phyloP scores from a whole-genome alignment of 352 stramenopile species.

The Globisporangium canariense region DNA sequence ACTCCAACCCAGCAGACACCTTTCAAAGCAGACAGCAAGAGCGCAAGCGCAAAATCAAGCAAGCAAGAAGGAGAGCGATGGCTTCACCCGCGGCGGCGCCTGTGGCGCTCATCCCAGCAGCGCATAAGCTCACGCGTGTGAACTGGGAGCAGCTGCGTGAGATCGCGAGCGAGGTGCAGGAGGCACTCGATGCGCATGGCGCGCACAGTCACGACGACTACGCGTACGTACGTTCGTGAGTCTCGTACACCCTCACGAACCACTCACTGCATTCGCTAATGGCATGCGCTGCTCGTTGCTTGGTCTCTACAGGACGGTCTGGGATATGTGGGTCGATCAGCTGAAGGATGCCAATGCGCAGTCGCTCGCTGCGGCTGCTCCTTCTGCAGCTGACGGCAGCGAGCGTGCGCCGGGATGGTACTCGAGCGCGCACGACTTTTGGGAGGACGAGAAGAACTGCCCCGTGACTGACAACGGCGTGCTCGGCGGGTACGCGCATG shows the following conservation, averaged over 20 bases:
- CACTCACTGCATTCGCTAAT: neutral
- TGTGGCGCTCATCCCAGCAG: constrained; percentile 21
- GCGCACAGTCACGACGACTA: constrained; percentile 60
- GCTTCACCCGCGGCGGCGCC: constrained; percentile 13
- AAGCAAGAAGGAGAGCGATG: constrained; percentile 1
- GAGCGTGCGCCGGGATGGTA: constrained; percentile 53
- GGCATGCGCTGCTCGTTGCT: neutral
- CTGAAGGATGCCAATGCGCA: constrained; percentile 34
- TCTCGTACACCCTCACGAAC: neutral
- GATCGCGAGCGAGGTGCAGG: constrained; percentile 54
- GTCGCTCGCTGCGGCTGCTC: neutral
- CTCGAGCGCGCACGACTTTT: constrained; percentile 70
- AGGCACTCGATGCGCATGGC: constrained; percentile 50
- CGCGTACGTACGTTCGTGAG: constrained; percentile 30
- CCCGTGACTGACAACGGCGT: constrained; percentile 92
- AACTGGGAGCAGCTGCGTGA: constrained; percentile 55
- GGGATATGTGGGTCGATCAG: constrained; percentile 71
- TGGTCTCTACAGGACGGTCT: constrained; percentile 42
- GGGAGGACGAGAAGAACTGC: constrained; percentile 90
- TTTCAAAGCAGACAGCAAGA: neutral
- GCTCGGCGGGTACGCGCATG: constrained; percentile 88
- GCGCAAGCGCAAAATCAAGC: neutral
- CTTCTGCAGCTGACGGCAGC: neutral
- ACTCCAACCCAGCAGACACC: no score
- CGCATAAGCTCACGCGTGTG: constrained; percentile 29